Percentiles rank a stretch among this genome's conserved stretches.
phyloP scores from a whole-genome alignment of 176 grass and related monocot genomes.

The Cenchrus americanus region DNA sequence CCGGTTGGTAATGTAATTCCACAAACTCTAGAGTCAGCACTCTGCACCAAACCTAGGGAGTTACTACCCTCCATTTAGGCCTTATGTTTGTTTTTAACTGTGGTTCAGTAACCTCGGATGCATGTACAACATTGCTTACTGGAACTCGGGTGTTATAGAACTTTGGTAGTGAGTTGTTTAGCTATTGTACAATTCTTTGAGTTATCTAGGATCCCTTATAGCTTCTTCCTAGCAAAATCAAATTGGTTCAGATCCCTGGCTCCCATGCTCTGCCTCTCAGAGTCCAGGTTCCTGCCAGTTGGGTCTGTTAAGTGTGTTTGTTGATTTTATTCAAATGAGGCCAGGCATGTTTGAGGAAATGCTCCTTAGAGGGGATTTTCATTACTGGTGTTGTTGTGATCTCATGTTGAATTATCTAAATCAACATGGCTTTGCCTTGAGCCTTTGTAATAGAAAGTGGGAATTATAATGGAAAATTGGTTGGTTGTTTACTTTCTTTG shows the following conservation, averaged over 20 bases:
- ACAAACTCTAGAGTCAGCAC: conserved; percentile 2
- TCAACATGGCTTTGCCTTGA: neutral
- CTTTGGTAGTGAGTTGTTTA: neutral
- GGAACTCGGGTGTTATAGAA: neutral
- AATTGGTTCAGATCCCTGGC: conserved; percentile 20
- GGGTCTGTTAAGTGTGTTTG: neutral
- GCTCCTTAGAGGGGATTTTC: too few relatives aligned
- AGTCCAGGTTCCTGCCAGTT: neutral
- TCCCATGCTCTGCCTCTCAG: neutral
- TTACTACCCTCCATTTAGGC: neutral
- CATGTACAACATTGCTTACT: neutral
- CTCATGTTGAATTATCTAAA: neutral
- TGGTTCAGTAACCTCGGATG: neutral
- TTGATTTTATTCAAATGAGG: conserved; percentile 16
- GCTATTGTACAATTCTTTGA: neutral
- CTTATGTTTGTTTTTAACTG: neutral
- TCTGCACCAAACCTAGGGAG: neutral
- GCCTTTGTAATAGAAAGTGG: neutral
- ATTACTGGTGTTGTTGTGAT: neutral
- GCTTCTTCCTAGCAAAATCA: neutral
- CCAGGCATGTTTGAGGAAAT: neutral
- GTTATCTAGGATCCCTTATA: neutral
- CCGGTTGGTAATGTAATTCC: conserved; percentile 1
- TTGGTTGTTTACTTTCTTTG: neutral
- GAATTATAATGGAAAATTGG: neutral